Evolutionary conservation across 371 early-diverging fungal species (phyloP).

Genomic region (Circinella minor): DNA sequence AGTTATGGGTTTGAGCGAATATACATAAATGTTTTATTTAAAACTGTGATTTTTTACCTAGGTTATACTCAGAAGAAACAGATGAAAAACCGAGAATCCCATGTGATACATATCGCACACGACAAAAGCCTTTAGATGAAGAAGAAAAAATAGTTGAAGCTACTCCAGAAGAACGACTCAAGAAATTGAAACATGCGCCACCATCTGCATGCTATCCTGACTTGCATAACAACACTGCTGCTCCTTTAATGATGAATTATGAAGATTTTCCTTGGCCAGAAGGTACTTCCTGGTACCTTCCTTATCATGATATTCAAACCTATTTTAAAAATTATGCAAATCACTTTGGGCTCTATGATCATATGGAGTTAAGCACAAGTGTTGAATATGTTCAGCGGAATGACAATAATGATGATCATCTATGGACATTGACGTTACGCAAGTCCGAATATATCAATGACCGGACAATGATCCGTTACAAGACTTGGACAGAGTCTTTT

Average conservation of each 20-base stretch:
- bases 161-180: neutral
- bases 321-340: slow-evolving; percentile 37
- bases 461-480: neutral
- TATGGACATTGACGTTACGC: slow-evolving; percentile 9
- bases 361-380: slow-evolving; percentile 36
- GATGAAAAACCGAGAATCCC: slow-evolving; percentile 16
- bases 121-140: neutral
- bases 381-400: slow-evolving; percentile 28
- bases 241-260: slow-evolving; percentile 25
- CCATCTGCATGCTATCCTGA: slow-evolving; percentile 15
- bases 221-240: slow-evolving; percentile 23
- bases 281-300: slow-evolving; percentile 36
- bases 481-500: slow-evolving; percentile 27
- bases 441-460: slow-evolving; percentile 7
- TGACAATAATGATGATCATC: neutral
- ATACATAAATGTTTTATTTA: neutral
- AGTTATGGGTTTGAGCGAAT: too few relatives aligned
- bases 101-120: neutral
- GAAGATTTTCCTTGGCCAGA: slow-evolving; percentile 23
- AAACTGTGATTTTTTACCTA: neutral
- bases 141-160: neutral
- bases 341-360: slow-evolving; percentile 24
- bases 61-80: slow-evolving; percentile 16
- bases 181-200: slow-evolving; percentile 12
- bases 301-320: slow-evolving; percentile 29